Conservation (phyloP, 2,329 filamentous ascomycete genomes). For the Hymenotorrendiella dingleyae region DNA sequence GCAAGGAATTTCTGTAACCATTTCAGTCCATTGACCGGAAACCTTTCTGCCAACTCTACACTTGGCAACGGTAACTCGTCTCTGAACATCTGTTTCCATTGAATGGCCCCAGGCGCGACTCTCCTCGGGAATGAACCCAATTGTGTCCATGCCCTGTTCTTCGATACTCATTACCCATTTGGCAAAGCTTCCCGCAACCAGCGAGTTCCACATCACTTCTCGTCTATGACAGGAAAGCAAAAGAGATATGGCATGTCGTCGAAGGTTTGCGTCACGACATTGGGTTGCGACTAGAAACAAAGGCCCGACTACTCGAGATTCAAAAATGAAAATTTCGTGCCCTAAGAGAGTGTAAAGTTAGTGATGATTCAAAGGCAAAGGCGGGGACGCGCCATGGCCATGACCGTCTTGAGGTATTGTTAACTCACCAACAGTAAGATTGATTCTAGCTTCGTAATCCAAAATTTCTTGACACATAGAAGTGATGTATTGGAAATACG, state of each 20-base stretch:
- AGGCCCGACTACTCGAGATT: slow-evolving; percentile 49
- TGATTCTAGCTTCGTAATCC: slow-evolving; percentile 13
- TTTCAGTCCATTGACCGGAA: slow-evolving; percentile 9
- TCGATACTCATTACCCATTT: slow-evolving; percentile 25
- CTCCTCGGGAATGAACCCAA: slow-evolving; percentile 17
- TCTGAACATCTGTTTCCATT: slow-evolving; percentile 15
- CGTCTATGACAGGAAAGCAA: slow-evolving; percentile 53
- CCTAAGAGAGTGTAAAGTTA: slow-evolving; percentile 1
- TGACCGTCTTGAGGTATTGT: too few species aligned
- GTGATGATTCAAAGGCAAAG: not conserved
- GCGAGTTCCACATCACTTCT: slow-evolving; percentile 61
- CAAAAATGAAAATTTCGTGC: slow-evolving; percentile 15
- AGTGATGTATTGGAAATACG: slow-evolving; percentile 53
- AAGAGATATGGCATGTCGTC: slow-evolving; percentile 55
- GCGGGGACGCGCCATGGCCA: too few species aligned
- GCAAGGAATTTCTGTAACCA: slow-evolving; percentile 2
- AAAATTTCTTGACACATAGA: slow-evolving; percentile 44
- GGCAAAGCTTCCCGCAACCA: slow-evolving; percentile 16
- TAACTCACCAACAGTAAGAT: not conserved
- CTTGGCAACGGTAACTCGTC: slow-evolving; percentile 9
- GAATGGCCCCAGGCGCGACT: slow-evolving; percentile 15
- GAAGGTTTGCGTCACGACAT: slow-evolving; percentile 50
- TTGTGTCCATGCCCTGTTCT: slow-evolving; percentile 17
- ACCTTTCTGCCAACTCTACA: slow-evolving; percentile 10
- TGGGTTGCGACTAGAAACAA: slow-evolving; percentile 60